Base-by-base conservation (phyloP, 2,329 filamentous ascomycete genomes). In the Paraconiothyrium brasiliense region DNA sequence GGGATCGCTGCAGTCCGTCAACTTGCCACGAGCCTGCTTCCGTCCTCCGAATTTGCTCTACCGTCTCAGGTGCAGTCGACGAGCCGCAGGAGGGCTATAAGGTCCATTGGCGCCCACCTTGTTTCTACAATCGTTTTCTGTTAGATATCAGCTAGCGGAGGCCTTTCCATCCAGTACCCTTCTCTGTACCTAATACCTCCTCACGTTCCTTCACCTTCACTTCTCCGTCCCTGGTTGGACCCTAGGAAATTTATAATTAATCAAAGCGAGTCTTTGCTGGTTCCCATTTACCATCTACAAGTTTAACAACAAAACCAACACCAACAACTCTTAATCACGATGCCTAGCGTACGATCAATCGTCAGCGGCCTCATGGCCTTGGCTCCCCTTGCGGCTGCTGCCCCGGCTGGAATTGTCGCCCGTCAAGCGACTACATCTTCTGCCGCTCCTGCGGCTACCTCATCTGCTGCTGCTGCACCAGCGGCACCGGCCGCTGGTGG, bases 191-290 rank as follows among this genome's bases (percentile, higher is more conserved):
- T 78, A 78, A 78, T 77, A 75, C 65, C 39, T 67, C 60, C 61
- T 44, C 58, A 68, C 76, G 73, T 67, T 78, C 75, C 77, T 77
- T 72, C 69, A 65, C 47, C 63, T 77, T 74, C 68, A 64, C 66
- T 75, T 77, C 71, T 67, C 67, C 63, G 76, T 79, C 76, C 76
- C 76, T 79, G 76, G 76, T 75, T 79, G 76, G 76, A 79, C 76
- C 70, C 68, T 68, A 66, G 70, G 64, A 71, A 68, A 69, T 72
- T 74, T 69, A 70, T 76, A 78, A 75, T 78, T 61, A 70, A 69
- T 69, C 73, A 76, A 76, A 78, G 71, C 75, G 64, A 76, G 73
- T 70, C 72, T 76, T 78, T 78, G 75, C 75, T 77, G 71, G 74
- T 61, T 60, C 64, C 72, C 70, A 56, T 62, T 74, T 71, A 56